Percentiles rank a stretch among this genome's conserved stretches.
Conservation (phyloP, 2,329 filamentous ascomycete species). For the Phyllosticta capitalensis region DNA sequence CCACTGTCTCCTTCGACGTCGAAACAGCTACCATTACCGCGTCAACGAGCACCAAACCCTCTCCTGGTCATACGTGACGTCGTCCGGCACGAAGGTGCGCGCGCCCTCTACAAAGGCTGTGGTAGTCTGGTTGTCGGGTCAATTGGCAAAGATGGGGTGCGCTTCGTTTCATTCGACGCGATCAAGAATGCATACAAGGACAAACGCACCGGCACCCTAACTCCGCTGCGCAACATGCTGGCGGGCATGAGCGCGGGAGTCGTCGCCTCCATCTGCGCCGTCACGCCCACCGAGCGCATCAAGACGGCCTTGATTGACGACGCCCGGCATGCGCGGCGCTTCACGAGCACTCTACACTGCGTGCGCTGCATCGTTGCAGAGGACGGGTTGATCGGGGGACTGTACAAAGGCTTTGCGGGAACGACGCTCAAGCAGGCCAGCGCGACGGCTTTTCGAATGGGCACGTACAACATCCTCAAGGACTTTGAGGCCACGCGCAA, state of each 20-base stretch:
- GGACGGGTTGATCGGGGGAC: slow-evolving; percentile 40
- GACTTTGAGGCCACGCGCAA: slow-evolving; percentile 43
- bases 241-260: slow-evolving; percentile 91
- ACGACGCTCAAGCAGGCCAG: slow-evolving; percentile 55
- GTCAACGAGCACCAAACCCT: slow-evolving; percentile 35
- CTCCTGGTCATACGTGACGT: slow-evolving; percentile 48
- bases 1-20: neutral
- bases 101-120: slow-evolving; percentile 55
- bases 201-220: slow-evolving; percentile 55
- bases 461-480: slow-evolving; percentile 54
- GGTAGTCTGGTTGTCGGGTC: slow-evolving; percentile 51
- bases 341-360: slow-evolving; percentile 43
- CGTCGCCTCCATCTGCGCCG: slow-evolving; percentile 72
- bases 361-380: slow-evolving; percentile 40
- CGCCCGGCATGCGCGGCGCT: slow-evolving; percentile 40
- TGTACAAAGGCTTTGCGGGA: slow-evolving; percentile 51
- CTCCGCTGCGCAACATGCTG: slow-evolving; percentile 76
- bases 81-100: slow-evolving; percentile 45
- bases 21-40: slow-evolving; percentile 23
- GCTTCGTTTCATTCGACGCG: slow-evolving; percentile 57
- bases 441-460: slow-evolving; percentile 53
- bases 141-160: slow-evolving; percentile 54
- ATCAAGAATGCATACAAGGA: slow-evolving; percentile 52
- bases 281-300: slow-evolving; percentile 59
- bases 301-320: slow-evolving; percentile 61